Evolutionary conservation across 1,284 basidiomycete species (phyloP), one percentile per base, ranked within the genome.

Genomic region (Cryptococcus sp.): DNA sequence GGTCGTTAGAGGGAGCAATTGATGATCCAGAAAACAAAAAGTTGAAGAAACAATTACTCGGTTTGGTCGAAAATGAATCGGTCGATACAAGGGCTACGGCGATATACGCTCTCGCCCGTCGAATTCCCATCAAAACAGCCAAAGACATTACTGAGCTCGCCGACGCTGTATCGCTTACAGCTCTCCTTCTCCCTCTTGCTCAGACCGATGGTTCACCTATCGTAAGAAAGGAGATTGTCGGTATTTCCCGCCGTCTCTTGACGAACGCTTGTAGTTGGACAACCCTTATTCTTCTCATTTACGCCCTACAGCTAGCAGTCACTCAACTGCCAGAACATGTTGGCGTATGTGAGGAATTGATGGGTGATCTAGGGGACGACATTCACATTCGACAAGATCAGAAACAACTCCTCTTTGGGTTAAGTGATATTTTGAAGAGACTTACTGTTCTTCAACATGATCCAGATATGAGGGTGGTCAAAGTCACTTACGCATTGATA

Each of bases 41-140:
- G 10, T 24, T 64, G 16, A 45, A 47, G 22, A 16, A 22, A 14
- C 54, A 54, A 23, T 52, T 65, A 13, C 18, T 59, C n/a, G 44
- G 39, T 2, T 46, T 62, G 52, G 44, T 57, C 39, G 44, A 52
- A 2, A 52, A 46, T 28, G 21, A 24, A 4, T 52, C 28, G 5
- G 64, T 67, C n/a, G 67, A 70, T 39, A 59, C 53, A 2, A 43
- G 67, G 19, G 63, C 66, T 9, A 58, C 63, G 10, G 62, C 62
- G 3, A 46, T 67, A 2, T 64, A 66, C 45, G 66, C 64, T 5
- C 45, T 70, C 19, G 23, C 56, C 9, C 45, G 59, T 22, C 66
- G 57, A 59, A 55, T 65, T 23, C 45, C 48, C 22, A 31, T 22
- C 21, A 18, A 16, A 16, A 21, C 45, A 0, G 37, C 51, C 24